Conservation (phyloP, 805 yeast species). For the Sugiyamaella floridensis region DNA sequence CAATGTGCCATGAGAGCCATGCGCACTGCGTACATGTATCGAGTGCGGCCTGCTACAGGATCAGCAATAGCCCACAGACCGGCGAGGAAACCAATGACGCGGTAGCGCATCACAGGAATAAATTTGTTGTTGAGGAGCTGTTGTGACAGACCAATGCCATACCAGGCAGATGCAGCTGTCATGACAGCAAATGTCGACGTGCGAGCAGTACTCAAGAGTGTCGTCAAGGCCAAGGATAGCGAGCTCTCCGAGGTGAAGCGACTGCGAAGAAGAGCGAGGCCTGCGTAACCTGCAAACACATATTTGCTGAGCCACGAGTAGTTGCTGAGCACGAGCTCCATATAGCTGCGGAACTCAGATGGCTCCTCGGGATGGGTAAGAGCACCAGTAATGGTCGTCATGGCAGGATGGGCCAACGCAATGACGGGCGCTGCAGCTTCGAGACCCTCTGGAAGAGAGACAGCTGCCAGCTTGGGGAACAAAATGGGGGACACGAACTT, state of each 20-base stretch:
- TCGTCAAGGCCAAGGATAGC: constrained; percentile 5
- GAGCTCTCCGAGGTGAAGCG: background rate
- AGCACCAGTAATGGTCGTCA: constrained; percentile 28
- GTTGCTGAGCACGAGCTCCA: constrained; percentile 22
- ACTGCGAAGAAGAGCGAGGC: constrained; percentile 15
- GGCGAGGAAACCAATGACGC: constrained; percentile 35
- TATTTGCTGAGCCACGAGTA: constrained; percentile 23
- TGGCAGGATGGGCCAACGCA: constrained; percentile 29
- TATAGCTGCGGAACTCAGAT: constrained; percentile 21
- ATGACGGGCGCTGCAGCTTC: constrained; percentile 23
- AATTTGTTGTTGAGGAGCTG: constrained; percentile 26
- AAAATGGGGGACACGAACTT: constrained; percentile 27
- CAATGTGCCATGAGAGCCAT: constrained; percentile 34
- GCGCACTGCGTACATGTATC: constrained; percentile 31
- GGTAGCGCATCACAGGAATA: constrained; percentile 30
- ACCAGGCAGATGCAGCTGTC: constrained; percentile 33
- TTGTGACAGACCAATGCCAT: constrained; percentile 34
- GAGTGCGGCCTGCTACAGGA: constrained; percentile 28
- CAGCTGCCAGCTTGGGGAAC: constrained; percentile 20
- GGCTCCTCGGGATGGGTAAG: constrained; percentile 28
- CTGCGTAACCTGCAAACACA: constrained; percentile 26
- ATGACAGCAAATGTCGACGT: constrained; percentile 30
- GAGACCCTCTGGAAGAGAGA: constrained; percentile 15
- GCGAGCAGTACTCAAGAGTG: constrained; percentile 25
- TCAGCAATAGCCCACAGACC: constrained; percentile 37